Evolutionary conservation across 1,139 yeast species (phyloP).

Genomic region (Lodderomyces parapsilosis): DNA sequence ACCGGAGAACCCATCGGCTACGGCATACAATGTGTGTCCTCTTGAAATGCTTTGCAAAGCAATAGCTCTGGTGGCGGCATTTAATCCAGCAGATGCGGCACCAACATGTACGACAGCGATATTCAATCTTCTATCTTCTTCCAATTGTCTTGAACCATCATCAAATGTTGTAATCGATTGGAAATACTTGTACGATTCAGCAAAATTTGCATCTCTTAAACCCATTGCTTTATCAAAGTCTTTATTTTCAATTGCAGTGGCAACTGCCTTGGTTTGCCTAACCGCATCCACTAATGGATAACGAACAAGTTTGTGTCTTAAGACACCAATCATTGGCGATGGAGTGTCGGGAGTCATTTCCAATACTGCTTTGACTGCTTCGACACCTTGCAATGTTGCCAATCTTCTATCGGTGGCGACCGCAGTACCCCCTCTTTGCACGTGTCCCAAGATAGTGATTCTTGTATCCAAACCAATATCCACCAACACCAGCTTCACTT

Average conservation of each 20-base stretch:
- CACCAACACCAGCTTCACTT: conserved; percentile 78
- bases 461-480: conserved; percentile 89
- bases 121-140: conserved; percentile 51
- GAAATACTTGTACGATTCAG: conserved; percentile 73
- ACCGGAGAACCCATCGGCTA: conserved; percentile 92
- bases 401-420: conserved; percentile 89
- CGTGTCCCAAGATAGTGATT: conserved; percentile 93
- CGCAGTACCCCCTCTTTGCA: conserved; percentile 98
- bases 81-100: conserved; percentile 96
- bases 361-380: conserved; percentile 91
- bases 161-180: conserved; percentile 69
- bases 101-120: conserved; percentile 90
- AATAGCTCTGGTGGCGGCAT: conserved; percentile 89
- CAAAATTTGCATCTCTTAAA: conserved; percentile 83
- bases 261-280: conserved; percentile 78
- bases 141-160: conserved; percentile 55
- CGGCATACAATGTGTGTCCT: conserved; percentile 87
- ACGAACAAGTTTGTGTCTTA: conserved; percentile 83
- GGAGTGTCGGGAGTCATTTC: conserved; percentile 89
- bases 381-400: conserved; percentile 96
- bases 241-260: conserved; percentile 74
- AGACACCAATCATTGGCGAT: conserved; percentile 90
- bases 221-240: conserved; percentile 86
- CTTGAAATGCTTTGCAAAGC: conserved; percentile 86
- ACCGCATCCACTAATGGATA: conserved; percentile 89